Evolutionary conservation across 331 rosid genomes (phyloP).

Genomic region (Telfairia occidentalis): DNA sequence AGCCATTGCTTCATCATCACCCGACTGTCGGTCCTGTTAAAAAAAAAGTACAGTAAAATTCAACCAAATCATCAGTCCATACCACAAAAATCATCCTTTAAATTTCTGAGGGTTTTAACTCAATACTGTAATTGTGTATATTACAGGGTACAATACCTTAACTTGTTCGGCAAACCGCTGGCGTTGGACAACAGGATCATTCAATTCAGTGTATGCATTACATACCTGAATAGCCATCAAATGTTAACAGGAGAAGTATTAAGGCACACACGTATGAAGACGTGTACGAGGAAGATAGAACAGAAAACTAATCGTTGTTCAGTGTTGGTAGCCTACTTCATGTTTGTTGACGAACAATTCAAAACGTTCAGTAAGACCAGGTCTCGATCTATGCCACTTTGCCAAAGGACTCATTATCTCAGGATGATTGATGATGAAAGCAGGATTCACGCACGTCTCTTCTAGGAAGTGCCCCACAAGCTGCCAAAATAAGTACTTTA

Average conservation of each 20-base stretch:
- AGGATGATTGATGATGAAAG: slow-evolving; percentile 77
- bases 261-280: neutral
- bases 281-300: neutral
- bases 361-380: slow-evolving; percentile 78
- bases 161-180: slow-evolving; percentile 80
- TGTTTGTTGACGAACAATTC: slow-evolving; percentile 76
- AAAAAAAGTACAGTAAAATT: neutral
- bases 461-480: slow-evolving; percentile 93
- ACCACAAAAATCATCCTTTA: neutral
- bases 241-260: slow-evolving; percentile 5
- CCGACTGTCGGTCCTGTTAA: slow-evolving; percentile 79
- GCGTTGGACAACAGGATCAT: slow-evolving; percentile 83
- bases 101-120: neutral
- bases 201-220: slow-evolving; percentile 88
- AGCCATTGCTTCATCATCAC: slow-evolving; percentile 96
- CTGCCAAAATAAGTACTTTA: slow-evolving; percentile 26
- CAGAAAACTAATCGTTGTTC: neutral
- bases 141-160: slow-evolving; percentile 36
- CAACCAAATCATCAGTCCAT: neutral
- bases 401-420: slow-evolving; percentile 97
- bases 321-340: slow-evolving; percentile 43
- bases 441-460: slow-evolving; percentile 71
- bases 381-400: slow-evolving; percentile 81
- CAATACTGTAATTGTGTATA: neutral
- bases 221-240: slow-evolving; percentile 42